phyloP scores from a whole-genome alignment of 139 green algal genomes.

The Picochlorum sp. region DNA sequence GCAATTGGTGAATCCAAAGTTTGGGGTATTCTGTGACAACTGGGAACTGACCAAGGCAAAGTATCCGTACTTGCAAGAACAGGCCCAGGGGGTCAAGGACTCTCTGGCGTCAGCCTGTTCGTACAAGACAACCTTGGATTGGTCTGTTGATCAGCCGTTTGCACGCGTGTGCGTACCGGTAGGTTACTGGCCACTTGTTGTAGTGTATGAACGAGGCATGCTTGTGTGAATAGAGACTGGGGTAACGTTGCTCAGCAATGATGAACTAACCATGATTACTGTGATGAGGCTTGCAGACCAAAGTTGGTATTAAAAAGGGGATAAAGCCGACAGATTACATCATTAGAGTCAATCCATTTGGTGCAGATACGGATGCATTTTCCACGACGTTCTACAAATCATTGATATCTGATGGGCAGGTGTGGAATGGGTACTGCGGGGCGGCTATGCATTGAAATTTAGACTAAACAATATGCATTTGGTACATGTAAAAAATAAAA shows the following conservation, averaged over 20 bases:
- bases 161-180: background rate
- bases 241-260: background rate
- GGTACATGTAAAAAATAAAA: too few species aligned
- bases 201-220: background rate
- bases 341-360: background rate
- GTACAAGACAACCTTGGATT: background rate
- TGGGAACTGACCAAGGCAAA: background rate
- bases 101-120: background rate
- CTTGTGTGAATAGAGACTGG: background rate
- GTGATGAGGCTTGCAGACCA: background rate
- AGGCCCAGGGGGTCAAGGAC: background rate
- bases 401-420: background rate
- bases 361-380: background rate
- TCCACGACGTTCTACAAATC: background rate
- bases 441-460: background rate
- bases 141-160: background rate
- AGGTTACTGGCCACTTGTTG: background rate
- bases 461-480: too few species aligned
- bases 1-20: background rate
- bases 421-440: background rate
- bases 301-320: background rate
- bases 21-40: background rate
- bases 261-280: too few species aligned
- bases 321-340: background rate
- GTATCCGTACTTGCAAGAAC: background rate